Evolutionary conservation across 2,329 filamentous ascomycete species (phyloP).

Genomic region (Pseudogymnoascus sp.): DNA sequence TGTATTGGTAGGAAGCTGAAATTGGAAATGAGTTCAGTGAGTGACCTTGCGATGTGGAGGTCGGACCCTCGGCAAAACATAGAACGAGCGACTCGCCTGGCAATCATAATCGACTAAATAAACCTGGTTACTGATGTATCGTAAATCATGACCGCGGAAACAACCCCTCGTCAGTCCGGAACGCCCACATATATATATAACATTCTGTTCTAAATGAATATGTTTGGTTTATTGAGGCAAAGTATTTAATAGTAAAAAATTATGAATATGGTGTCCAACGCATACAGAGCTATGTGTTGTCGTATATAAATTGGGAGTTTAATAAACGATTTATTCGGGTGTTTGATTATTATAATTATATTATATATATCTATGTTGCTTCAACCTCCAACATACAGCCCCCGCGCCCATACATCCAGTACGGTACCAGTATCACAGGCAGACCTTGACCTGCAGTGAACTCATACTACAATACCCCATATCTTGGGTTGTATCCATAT

Average conservation of each 20-base stretch:
- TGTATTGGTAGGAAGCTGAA: background rate
- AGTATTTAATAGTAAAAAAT: background rate
- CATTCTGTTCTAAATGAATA: background rate
- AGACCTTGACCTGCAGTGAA: background rate
- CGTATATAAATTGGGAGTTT: background rate
- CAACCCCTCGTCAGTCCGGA: background rate
- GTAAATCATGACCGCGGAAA: background rate
- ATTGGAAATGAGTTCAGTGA: background rate
- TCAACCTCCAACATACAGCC: background rate
- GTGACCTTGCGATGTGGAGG: background rate
- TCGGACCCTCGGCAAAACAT: conserved; percentile 5
- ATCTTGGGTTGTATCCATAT: background rate
- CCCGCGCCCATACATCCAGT: background rate
- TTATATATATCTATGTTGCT: background rate
- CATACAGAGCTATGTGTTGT: background rate
- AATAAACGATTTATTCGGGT: background rate
- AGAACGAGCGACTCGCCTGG: background rate
- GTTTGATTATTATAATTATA: background rate
- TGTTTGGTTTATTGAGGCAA: background rate
- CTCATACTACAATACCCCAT: background rate
- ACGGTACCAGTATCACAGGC: background rate
- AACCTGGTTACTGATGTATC: background rate
- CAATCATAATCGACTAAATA: background rate
- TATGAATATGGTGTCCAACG: background rate
- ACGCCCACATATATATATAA: background rate